phyloP scores from a whole-genome alignment of 176 grass and related monocot genomes.

The Oryza coarctata region DNA sequence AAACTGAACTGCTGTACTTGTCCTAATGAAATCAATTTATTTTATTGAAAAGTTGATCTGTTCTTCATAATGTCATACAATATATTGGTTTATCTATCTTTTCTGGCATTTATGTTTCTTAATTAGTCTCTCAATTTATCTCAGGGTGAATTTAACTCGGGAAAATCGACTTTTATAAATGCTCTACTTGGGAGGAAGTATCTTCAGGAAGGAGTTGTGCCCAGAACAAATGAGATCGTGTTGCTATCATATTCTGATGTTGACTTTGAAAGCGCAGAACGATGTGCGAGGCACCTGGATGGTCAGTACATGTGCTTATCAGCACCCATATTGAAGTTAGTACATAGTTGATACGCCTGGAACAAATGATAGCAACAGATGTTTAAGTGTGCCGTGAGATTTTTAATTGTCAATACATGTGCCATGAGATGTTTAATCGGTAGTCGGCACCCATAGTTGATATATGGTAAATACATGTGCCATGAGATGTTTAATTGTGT shows the following conservation, averaged over 20 bases:
- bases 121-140: conserved; percentile 12
- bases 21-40: conserved; percentile 21
- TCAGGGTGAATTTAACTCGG: conserved; percentile 98
- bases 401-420: too few relatives aligned
- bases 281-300: conserved; percentile 84
- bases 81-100: conserved; percentile 11
- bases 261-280: conserved; percentile 70
- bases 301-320: conserved; percentile 90
- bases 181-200: conserved; percentile 87
- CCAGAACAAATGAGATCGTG: conserved; percentile 92
- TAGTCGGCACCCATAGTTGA: too few relatives aligned
- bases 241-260: conserved; percentile 76
- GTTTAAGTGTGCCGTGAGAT: too few relatives aligned
- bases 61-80: conserved; percentile 9
- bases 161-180: conserved; percentile 98
- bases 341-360: conserved; percentile 42
- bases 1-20: not conserved
- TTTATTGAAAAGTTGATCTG: conserved; percentile 8
- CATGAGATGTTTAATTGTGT: conserved; percentile 16
- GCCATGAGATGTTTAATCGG: too few relatives aligned
- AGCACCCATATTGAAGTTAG: conserved; percentile 83
- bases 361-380: too few relatives aligned
- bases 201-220: conserved; percentile 89
- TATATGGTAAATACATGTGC: too few relatives aligned
- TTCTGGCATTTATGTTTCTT: not conserved